Evolutionary conservation across 1,139 yeast genomes (phyloP).

Genomic region (Magnusiomyces suaveolens): DNA sequence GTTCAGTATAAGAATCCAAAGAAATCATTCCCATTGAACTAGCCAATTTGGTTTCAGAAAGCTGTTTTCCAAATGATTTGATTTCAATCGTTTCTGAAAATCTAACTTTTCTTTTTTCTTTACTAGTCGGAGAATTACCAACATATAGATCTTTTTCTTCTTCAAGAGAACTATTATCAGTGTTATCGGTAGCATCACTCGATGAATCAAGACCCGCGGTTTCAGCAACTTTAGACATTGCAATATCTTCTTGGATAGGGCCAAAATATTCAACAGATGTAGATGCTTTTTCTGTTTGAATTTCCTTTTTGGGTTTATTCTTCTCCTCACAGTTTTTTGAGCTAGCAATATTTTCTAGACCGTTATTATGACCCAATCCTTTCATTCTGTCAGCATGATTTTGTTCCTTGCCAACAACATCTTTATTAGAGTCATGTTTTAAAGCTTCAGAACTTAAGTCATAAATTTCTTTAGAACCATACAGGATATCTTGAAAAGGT

Average conservation of each 20-base stretch:
- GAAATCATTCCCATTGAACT: conserved; percentile 4
- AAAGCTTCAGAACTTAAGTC: conserved; percentile 46
- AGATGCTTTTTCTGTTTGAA: conserved; percentile 34
- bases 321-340: too few species aligned
- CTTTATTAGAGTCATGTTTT: conserved; percentile 27
- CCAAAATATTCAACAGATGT: conserved; percentile 25
- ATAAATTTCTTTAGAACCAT: conserved; percentile 18
- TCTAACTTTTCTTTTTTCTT: conserved; percentile 22
- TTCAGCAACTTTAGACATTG: background rate
- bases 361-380: conserved; percentile 36
- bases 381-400: too few species aligned
- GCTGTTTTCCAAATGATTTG: conserved; percentile 25
- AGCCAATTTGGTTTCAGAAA: conserved; percentile 2
- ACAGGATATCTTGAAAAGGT: background rate
- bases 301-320: too few species aligned
- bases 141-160: background rate
- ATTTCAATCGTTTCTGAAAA: conserved; percentile 31
- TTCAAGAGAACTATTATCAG: background rate
- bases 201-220: background rate
- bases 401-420: conserved; percentile 18
- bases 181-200: background rate
- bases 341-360: conserved; percentile 28
- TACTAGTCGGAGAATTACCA: background rate
- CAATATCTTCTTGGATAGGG: conserved; percentile 4
- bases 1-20: background rate